These are phyloP conservation scores for Carex kokanica DNA, from an alignment of 176 grass and related monocot species.

Conservation along the genomic window DNA sequence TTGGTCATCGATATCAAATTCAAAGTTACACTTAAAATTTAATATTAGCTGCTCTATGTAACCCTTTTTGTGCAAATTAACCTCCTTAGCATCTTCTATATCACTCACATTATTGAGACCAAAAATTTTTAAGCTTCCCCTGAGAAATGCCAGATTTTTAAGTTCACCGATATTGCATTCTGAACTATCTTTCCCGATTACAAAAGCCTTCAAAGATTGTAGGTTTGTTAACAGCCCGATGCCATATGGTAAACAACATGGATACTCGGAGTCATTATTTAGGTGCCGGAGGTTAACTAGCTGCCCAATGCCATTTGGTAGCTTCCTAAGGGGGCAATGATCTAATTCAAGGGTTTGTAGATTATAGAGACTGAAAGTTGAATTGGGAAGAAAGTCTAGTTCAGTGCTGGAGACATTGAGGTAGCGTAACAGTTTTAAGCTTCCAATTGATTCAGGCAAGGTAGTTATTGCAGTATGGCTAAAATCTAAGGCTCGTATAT, in stretches of 20 bases:
- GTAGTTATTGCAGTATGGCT: slow-evolving; percentile 6
- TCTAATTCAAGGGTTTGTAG: slow-evolving; percentile 38
- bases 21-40: slow-evolving; percentile 27
- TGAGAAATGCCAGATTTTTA: slow-evolving; percentile 38
- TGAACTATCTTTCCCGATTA: slow-evolving; percentile 26
- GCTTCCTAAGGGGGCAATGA: slow-evolving; percentile 24
- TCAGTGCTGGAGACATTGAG: slow-evolving; percentile 28
- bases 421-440: slow-evolving; percentile 41
- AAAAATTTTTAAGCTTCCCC: slow-evolving; percentile 30
- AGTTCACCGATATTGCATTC: slow-evolving; percentile 38
- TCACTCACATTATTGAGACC: slow-evolving; percentile 25
- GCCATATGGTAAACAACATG: slow-evolving; percentile 35
- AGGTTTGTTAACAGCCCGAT: slow-evolving; percentile 39
- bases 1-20: slow-evolving; percentile 20
- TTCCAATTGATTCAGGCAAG: slow-evolving; percentile 41
- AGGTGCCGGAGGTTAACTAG: slow-evolving; percentile 42
- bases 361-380: slow-evolving; percentile 38
- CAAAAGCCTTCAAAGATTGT: slow-evolving; percentile 30
- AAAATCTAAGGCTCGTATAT: slow-evolving; percentile 46
- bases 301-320: slow-evolving; percentile 34
- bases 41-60: slow-evolving; percentile 26
- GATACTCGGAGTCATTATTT: slow-evolving; percentile 16
- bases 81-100: slow-evolving; percentile 28
- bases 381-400: slow-evolving; percentile 37
- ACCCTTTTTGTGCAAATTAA: slow-evolving; percentile 34